phyloP scores from a whole-genome alignment of 768 basidiomycete species.

The Leccinum ochraceum region DNA sequence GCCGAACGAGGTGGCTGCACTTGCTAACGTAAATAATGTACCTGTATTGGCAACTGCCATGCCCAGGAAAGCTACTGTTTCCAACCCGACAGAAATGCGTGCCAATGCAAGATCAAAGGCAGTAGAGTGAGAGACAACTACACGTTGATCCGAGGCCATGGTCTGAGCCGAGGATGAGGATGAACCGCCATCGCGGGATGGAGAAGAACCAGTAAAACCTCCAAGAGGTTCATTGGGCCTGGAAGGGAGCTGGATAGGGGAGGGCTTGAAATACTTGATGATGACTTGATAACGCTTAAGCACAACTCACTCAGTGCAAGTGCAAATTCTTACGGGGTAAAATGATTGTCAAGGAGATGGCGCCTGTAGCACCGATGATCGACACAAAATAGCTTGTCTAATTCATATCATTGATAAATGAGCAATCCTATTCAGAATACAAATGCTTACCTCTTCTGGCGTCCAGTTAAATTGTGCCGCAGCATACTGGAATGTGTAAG shows the following conservation, averaged over 20 bases:
- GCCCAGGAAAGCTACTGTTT: slow-evolving; percentile 49
- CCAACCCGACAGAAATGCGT: slow-evolving; percentile 59
- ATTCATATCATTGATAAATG: not conserved
- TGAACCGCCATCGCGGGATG: slow-evolving; percentile 5
- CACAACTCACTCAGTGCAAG: not conserved
- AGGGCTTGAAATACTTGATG: slow-evolving; percentile 55
- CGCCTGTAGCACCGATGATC: slow-evolving; percentile 51
- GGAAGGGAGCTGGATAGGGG: slow-evolving; percentile 23
- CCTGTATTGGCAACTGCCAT: slow-evolving; percentile 51
- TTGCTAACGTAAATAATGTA: slow-evolving; percentile 50
- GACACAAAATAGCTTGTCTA: slow-evolving; percentile 77
- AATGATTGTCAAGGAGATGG: slow-evolving; percentile 53
- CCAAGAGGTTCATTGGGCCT: slow-evolving; percentile 21
- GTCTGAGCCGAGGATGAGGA: slow-evolving; percentile 3
- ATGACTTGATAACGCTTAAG: slow-evolving; percentile 40
- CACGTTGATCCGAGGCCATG: slow-evolving; percentile 2
- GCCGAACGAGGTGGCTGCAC: slow-evolving; percentile 56
- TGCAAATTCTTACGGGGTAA: slow-evolving; percentile 54
- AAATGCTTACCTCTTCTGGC: slow-evolving; percentile 53
- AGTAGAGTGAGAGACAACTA: slow-evolving; percentile 47
- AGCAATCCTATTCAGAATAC: not conserved
- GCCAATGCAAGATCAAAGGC: slow-evolving; percentile 72
- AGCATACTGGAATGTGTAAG: slow-evolving; percentile 67
- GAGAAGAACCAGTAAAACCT: slow-evolving; percentile 1
- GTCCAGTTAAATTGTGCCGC: slow-evolving; percentile 63